A percentile compares a stretch with the other conserved stretches of the same genome.
These are phyloP conservation scores for Colletotrichum navitas DNA, from an alignment of 2,329 filamentous ascomycete genomes.

Conservation along the genomic window DNA sequence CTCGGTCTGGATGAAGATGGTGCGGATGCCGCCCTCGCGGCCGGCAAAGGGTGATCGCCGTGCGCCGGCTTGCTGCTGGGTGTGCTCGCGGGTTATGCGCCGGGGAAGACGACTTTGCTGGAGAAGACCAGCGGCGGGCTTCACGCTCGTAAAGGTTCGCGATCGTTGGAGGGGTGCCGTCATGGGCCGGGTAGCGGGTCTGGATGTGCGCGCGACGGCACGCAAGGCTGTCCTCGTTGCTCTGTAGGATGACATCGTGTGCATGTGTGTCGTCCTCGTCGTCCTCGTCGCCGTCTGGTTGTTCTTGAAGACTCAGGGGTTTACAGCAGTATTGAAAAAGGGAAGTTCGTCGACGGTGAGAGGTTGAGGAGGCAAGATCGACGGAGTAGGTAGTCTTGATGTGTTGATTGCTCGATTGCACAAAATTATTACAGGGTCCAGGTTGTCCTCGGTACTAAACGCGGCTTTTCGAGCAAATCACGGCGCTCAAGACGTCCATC, in stretches of 20 bases:
- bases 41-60: constrained; percentile 43
- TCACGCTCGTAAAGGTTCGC: constrained; percentile 35
- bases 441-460: constrained; percentile 27
- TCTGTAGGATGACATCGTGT: constrained; percentile 39
- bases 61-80: constrained; percentile 15
- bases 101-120: constrained; percentile 27
- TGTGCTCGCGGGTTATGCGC: constrained; percentile 14
- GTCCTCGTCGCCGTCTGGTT: neutral
- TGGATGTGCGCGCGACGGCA: constrained; percentile 35
- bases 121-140: constrained; percentile 32
- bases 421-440: constrained; percentile 25
- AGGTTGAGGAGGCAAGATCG: neutral
- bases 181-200: constrained; percentile 20
- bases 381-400: neutral
- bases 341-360: neutral
- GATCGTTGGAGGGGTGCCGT: constrained; percentile 23
- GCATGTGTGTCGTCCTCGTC: neutral
- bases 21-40: constrained; percentile 65
- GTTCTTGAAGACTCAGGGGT: neutral
- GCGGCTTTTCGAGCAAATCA: constrained; percentile 24
- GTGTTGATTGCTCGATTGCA: constrained; percentile 11
- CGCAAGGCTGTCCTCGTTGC: constrained; percentile 37
- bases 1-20: constrained; percentile 98
- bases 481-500: constrained; percentile 1
- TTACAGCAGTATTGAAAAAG: neutral